These are phyloP conservation scores for Solanum bulbocastanum DNA, from an alignment of 257 asterid species.

Conservation along the genomic window DNA sequence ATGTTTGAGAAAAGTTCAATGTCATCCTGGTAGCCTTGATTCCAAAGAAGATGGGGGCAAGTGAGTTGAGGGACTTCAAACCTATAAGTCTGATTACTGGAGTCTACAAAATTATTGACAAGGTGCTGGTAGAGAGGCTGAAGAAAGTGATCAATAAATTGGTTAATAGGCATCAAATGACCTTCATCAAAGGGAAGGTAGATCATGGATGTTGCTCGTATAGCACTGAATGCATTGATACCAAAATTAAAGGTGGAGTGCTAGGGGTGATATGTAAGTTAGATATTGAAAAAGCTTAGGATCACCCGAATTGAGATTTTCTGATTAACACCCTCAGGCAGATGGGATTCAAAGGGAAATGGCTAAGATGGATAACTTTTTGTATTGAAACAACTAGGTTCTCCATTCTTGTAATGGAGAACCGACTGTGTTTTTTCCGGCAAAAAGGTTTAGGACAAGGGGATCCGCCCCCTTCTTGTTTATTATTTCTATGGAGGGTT, in stretches of 20 bases:
- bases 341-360: not conserved
- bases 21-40: not conserved
- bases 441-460: not conserved
- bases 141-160: not conserved
- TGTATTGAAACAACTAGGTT: not conserved
- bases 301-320: not conserved
- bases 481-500: not conserved
- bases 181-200: not conserved
- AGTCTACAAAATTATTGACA: not conserved
- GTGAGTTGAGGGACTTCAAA: not conserved
- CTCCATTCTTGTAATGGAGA: not conserved
- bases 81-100: not conserved
- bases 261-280: not conserved
- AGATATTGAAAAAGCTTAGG: not conserved
- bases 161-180: not conserved
- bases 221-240: not conserved
- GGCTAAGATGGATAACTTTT: not conserved
- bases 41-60: not conserved
- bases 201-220: not conserved
- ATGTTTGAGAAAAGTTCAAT: not conserved
- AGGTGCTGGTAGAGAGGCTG: not conserved
- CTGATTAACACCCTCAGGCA: not conserved
- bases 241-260: not conserved
- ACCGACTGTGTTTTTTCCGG: not conserved
- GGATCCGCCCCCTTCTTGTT: not conserved